Conservation (phyloP, 805 yeast species). For the Sporopachydermia quercuum region DNA sequence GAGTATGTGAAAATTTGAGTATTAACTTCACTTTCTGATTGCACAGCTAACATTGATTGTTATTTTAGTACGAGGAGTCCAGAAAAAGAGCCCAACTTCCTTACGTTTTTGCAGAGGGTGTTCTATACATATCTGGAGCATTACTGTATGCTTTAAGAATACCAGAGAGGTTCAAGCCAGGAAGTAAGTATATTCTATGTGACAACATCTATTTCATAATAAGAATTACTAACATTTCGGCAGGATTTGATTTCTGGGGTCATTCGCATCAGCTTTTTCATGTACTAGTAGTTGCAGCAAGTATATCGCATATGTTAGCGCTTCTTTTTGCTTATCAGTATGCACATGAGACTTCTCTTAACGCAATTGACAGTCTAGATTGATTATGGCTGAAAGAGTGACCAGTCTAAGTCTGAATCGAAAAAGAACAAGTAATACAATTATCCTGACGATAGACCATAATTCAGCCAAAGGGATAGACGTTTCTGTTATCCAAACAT, state of each 20-base stretch:
- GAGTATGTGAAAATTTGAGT: constrained; percentile 19
- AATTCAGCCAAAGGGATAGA: too few relatives aligned
- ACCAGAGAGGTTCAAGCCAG: constrained; percentile 60
- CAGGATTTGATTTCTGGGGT: constrained; percentile 48
- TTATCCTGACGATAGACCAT: too few relatives aligned
- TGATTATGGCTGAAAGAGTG: too few relatives aligned
- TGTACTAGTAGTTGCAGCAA: constrained; percentile 60
- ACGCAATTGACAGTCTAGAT: too few relatives aligned
- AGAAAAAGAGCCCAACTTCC: constrained; percentile 35
- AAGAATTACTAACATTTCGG: constrained; percentile 12
- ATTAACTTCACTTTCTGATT: too few relatives aligned
- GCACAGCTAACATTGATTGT: too few relatives aligned
- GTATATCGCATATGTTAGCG: neutral
- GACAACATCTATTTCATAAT: constrained; percentile 15
- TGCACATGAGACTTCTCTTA: too few relatives aligned
- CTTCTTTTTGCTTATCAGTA: neutral
- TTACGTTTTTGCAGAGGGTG: constrained; percentile 59
- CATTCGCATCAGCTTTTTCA: constrained; percentile 83
- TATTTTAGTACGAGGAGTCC: constrained; percentile 21
- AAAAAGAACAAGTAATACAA: too few relatives aligned
- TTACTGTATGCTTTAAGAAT: constrained; percentile 58
- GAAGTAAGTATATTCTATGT: constrained; percentile 15
- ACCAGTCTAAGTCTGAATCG: too few relatives aligned
- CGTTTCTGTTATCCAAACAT: too few relatives aligned
- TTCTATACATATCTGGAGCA: constrained; percentile 69